These are phyloP conservation scores for Sporothrix dimorphospora DNA, from an alignment of 2,329 filamentous ascomycete genomes.

Conservation along the genomic window DNA sequence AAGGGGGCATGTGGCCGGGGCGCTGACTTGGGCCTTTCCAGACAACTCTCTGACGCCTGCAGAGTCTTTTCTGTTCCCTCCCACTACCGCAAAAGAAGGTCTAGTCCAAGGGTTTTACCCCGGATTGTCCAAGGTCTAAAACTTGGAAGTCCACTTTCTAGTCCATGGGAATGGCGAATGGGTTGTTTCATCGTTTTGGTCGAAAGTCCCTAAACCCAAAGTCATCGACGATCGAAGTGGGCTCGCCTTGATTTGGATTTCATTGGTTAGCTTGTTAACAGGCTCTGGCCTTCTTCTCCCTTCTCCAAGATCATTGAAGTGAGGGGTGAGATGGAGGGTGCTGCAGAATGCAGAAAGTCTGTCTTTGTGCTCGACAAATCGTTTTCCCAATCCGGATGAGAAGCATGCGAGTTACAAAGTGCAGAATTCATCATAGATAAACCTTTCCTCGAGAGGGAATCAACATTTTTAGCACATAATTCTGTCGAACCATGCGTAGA, in stretches of 20 bases:
- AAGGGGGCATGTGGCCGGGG: constrained; percentile 8
- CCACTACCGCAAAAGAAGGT: background rate
- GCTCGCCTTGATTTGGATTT: background rate
- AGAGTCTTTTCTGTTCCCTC: background rate
- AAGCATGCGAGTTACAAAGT: background rate
- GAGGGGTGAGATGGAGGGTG: background rate
- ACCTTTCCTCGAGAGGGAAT: background rate
- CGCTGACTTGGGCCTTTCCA: background rate
- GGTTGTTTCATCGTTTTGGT: background rate
- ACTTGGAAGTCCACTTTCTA: background rate
- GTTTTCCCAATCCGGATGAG: background rate
- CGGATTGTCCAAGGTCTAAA: constrained; percentile 6
- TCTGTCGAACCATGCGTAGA: background rate
- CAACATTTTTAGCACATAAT: background rate
- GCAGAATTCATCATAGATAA: background rate
- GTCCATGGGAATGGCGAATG: background rate
- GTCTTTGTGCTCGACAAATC: background rate
- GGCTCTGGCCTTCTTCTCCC: background rate
- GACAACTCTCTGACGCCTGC: background rate
- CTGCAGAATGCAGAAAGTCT: background rate
- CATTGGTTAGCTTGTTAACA: background rate
- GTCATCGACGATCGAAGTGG: background rate
- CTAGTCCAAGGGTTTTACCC: constrained; percentile 13
- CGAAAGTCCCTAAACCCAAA: background rate
- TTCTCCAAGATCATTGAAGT: background rate